Conservation (phyloP, 768 basidiomycete genomes). For the Neoboletus brunneissimus region DNA sequence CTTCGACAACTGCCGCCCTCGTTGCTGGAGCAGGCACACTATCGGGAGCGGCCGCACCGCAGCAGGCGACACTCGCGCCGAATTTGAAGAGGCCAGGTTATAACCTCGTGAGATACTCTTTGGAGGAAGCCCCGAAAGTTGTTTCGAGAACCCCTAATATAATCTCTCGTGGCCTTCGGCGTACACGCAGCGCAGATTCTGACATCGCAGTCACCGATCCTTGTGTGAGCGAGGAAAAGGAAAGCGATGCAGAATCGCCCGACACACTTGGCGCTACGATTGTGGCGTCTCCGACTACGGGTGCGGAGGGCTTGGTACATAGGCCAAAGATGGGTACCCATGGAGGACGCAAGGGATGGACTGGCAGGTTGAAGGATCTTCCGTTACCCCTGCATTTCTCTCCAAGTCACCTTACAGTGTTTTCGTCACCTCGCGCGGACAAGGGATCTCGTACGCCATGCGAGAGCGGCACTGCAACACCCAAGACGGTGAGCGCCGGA, state of each 20-base stretch:
- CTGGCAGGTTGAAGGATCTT: constrained; percentile 39
- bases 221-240: background rate
- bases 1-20: constrained; percentile 47
- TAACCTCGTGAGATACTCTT: constrained; percentile 54
- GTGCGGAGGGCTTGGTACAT: constrained; percentile 5
- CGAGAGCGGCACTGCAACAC: constrained; percentile 21
- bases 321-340: background rate
- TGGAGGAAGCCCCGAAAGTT: constrained; percentile 10
- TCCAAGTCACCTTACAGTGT: constrained; percentile 10
- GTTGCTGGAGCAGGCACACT: constrained; percentile 69
- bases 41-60: constrained; percentile 57
- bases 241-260: constrained; percentile 11
- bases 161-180: constrained; percentile 8
- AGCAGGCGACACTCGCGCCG: constrained; percentile 47
- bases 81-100: constrained; percentile 64
- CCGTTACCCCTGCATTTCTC: constrained; percentile 28
- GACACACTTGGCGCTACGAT: constrained; percentile 18
- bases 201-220: background rate
- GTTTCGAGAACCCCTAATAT: background rate
- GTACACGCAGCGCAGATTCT: constrained; percentile 12
- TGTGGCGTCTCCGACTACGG: constrained; percentile 13
- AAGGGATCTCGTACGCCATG: constrained; percentile 5
- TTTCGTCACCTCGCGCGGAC: constrained; percentile 13
- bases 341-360: constrained; percentile 31
- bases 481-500: constrained; percentile 13